phyloP scores from a whole-genome alignment of 441 rosid species.

The Metrosideros polymorpha region DNA sequence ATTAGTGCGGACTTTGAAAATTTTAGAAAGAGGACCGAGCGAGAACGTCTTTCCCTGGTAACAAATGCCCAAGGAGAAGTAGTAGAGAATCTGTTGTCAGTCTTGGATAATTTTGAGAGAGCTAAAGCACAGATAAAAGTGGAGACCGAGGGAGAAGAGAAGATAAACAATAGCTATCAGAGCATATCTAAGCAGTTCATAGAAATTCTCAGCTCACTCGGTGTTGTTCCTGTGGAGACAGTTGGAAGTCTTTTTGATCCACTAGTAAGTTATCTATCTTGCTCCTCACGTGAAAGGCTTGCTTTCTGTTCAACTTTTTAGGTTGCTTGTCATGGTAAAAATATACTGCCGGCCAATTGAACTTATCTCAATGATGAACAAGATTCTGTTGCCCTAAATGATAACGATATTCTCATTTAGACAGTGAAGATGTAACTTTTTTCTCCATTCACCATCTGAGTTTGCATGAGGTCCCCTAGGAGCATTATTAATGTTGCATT shows the following conservation, averaged over 20 bases:
- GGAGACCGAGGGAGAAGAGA: conserved; percentile 89
- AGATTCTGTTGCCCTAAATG: neutral
- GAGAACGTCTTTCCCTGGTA: conserved; percentile 71
- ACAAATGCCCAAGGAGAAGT: conserved; percentile 90
- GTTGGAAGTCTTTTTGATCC: conserved; percentile 89
- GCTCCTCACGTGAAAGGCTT: neutral
- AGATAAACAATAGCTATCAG: conserved; percentile 80
- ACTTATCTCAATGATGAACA: neutral
- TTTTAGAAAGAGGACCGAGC: conserved; percentile 86
- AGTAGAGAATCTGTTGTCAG: conserved; percentile 63
- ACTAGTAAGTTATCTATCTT: conserved; percentile 40
- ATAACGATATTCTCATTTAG: neutral
- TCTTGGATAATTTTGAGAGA: conserved; percentile 92
- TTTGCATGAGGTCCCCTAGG: neutral
- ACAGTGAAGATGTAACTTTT: neutral
- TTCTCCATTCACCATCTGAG: neutral
- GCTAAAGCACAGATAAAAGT: conserved; percentile 80
- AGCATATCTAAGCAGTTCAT: conserved; percentile 86
- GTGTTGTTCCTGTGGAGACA: conserved; percentile 78
- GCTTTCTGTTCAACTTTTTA: neutral
- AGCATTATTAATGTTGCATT: neutral
- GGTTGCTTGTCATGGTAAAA: neutral
- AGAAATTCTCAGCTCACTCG: conserved; percentile 70
- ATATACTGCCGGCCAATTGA: neutral
- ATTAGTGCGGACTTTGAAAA: conserved; percentile 95